Percentiles rank a stretch among this genome's conserved stretches.
Conservation (phyloP, 768 basidiomycete species). For the Boletus fagicola region DNA sequence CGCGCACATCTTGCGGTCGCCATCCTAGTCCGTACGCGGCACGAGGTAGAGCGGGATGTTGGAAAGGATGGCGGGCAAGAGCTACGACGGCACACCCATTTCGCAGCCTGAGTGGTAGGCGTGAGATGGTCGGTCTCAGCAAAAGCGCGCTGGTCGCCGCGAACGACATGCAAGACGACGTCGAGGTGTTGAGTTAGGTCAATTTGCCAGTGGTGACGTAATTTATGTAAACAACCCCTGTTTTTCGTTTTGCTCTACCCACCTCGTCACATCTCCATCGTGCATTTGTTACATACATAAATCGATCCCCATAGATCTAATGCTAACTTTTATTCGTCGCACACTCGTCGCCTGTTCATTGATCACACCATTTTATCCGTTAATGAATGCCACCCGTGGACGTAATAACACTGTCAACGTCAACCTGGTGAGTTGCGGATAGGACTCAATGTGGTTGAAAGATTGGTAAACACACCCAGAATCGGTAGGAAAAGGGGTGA, state of each 20-base stretch:
- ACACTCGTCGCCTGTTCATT: not conserved
- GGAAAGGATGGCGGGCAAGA: not conserved
- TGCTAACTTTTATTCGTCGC: not conserved
- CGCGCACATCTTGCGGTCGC: constrained; percentile 21
- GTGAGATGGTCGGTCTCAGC: constrained; percentile 10
- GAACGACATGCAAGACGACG: constrained; percentile 11
- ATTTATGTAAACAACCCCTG: too few species aligned
- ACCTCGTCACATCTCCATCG: too few species aligned
- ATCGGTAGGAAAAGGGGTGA: not conserved
- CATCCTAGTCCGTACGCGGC: not conserved
- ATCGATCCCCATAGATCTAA: not conserved
- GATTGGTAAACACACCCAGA: not conserved
- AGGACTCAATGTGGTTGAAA: not conserved
- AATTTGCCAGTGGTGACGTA: not conserved
- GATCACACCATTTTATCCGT: not conserved
- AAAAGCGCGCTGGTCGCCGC: not conserved
- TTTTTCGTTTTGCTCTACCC: too few species aligned
- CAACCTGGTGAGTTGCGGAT: not conserved
- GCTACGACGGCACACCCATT: constrained; percentile 19
- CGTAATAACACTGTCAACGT: not conserved
- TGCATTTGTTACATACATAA: not conserved
- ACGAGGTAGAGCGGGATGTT: not conserved
- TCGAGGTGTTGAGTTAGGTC: not conserved
- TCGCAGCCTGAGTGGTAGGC: constrained; percentile 18
- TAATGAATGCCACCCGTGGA: not conserved